Evolutionary conservation across 2,329 filamentous ascomycete genomes (phyloP), one percentile per base, ranked within the genome.

Genomic region (Fusarium continuum): DNA sequence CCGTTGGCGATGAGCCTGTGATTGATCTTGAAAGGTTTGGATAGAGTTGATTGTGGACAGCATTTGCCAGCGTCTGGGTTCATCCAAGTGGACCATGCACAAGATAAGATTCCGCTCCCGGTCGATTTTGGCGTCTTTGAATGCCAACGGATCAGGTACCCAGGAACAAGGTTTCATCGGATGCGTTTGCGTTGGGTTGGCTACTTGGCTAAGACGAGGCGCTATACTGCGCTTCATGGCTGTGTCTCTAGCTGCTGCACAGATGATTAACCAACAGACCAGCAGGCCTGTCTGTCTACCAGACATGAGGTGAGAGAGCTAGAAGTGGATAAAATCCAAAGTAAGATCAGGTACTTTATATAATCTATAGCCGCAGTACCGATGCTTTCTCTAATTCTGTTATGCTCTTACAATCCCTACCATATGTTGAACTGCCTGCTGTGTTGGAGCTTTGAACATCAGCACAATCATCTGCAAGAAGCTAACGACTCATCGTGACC

Each of bases 81-180:
- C 17, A 36, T 23, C 10, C 22, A 26, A 36, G 35, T 50, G 53
- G 35, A 41, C 23, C 26, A 9, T 13, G 1, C 11, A 28, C 19
- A 28, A 23, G 34, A 55, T 44, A 8, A 16, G 22, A 48, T 38
- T 36, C 55, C 47, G 47, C 31, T 60, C 53, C 23, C 31, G 47
- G 34, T 25, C 6, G 14, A 39, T 29, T 32, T 47, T 44, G 59
- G 46, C 26, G 48, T 48, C 23, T 46, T n/a, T 25, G 38, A 50
- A 56, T 49, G 45, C 43, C 49, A 56, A 61, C 48, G 44, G 55
- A 61, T 61, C 56, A 65, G 49, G 61, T 45, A 65, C 62, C 35
- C 43, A 63, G 62, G 62, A 65, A 65, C 62, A 65, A 51, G 65
- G 64, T 69, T 67, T 40, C 25, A 45, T 59, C n/a, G n/a, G n/a